Percentiles rank a stretch among this genome's conserved stretches.
Evolutionary conservation across 176 grass and related monocot genomes (phyloP).

Genomic region (Eleusine indica): DNA sequence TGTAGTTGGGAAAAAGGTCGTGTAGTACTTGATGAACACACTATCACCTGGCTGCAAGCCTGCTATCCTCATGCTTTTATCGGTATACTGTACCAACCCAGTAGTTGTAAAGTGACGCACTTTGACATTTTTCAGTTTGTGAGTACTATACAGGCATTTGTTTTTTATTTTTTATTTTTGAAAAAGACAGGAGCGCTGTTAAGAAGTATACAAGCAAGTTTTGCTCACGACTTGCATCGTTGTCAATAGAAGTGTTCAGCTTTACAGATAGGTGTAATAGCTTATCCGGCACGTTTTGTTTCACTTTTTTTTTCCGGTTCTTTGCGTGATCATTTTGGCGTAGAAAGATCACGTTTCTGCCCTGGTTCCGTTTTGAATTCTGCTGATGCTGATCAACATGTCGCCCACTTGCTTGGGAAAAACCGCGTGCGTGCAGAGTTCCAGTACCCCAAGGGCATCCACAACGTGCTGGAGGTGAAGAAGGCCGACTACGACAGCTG

Average conservation of each 20-base stretch:
- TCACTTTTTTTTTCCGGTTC: neutral
- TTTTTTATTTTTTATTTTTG: too few relatives aligned
- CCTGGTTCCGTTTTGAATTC: neutral
- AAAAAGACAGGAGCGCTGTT: too few relatives aligned
- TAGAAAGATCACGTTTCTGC: slow-evolving; percentile 1
- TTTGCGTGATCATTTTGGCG: slow-evolving; percentile 5
- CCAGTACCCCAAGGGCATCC: slow-evolving; percentile 65
- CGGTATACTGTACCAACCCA: neutral
- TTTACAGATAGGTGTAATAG: slow-evolving; percentile 12
- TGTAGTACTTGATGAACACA: too few relatives aligned
- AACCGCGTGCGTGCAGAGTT: slow-evolving; percentile 46
- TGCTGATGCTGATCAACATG: slow-evolving; percentile 4
- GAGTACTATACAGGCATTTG: neutral
- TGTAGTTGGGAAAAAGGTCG: too few relatives aligned
- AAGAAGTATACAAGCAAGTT: slow-evolving; percentile 13
- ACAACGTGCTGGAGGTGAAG: slow-evolving; percentile 84
- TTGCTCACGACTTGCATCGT: neutral
- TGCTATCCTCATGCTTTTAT: neutral
- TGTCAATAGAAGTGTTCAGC: neutral
- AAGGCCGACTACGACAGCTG: slow-evolving; percentile 71
- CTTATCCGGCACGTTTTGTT: slow-evolving; percentile 46
- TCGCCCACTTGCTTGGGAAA: neutral
- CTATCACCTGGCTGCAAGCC: too few relatives aligned
- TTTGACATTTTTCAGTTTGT: slow-evolving; percentile 22
- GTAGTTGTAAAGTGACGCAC: slow-evolving; percentile 39